Evolutionary conservation across 495 filamentous ascomycete genomes (phyloP).

Genomic region (Penicillium coprophilum): DNA sequence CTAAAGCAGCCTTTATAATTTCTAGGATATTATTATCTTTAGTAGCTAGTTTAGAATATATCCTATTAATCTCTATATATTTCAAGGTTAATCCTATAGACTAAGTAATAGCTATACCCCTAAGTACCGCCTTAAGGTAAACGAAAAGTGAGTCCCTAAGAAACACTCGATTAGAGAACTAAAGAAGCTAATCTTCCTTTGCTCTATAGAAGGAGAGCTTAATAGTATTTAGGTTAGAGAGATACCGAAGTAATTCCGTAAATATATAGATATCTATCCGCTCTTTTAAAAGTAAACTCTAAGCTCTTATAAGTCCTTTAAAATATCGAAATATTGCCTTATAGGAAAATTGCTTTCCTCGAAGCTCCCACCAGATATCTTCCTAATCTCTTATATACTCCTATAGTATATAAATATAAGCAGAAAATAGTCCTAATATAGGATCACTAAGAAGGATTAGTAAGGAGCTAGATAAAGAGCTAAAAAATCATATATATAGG

Average conservation of each 20-base stretch:
- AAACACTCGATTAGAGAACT: constrained; percentile 8
- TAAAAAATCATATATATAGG: neutral
- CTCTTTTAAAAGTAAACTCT: constrained; percentile 5
- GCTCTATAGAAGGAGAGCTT: constrained; percentile 5
- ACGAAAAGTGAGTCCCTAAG: neutral
- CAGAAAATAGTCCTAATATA: constrained; percentile 11
- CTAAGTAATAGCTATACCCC: neutral
- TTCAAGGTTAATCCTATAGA: neutral
- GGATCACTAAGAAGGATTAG: constrained; percentile 10
- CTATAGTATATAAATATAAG: constrained; percentile 6
- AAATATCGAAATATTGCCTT: constrained; percentile 9
- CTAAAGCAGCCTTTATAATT: neutral
- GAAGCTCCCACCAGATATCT: too few species aligned
- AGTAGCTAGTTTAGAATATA: neutral
- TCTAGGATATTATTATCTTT: neutral
- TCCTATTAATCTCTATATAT: constrained; percentile 3
- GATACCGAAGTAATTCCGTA: neutral
- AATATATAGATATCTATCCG: constrained; percentile 3
- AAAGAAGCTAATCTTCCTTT: constrained; percentile 12
- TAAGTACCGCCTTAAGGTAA: constrained; percentile 5
- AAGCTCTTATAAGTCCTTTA: constrained; percentile 1
- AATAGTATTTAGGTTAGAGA: constrained; percentile 1
- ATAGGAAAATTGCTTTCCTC: constrained; percentile 11
- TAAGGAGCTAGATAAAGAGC: neutral
- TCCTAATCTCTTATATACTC: constrained; percentile 12